phyloP scores from a whole-genome alignment of 495 filamentous ascomycete species.

The Clavariopsis aquatica region DNA sequence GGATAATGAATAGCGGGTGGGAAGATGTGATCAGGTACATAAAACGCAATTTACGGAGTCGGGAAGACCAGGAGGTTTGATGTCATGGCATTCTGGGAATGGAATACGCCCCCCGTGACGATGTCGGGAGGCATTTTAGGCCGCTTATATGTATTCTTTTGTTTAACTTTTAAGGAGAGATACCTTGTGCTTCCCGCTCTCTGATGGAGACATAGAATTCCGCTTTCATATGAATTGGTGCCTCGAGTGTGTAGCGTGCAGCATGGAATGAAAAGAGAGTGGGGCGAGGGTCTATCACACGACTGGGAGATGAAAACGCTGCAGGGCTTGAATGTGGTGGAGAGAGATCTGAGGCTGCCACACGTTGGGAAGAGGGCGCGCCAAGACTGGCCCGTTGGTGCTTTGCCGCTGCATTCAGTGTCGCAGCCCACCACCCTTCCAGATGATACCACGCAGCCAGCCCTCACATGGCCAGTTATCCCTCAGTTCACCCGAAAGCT shows the following conservation, averaged over 20 bases:
- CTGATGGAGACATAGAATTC: background rate
- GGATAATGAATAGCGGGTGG: background rate
- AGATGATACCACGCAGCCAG: background rate
- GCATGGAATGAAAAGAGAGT: no score
- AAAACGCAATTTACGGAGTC: conserved; percentile 8
- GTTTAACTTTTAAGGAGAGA: conserved; percentile 28
- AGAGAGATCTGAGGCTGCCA: no score
- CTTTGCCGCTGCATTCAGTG: no score
- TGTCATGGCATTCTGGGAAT: conserved; percentile 5
- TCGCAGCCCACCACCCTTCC: background rate
- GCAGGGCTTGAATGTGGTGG: no score
- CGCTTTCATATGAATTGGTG: no score
- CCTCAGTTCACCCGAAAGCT: background rate
- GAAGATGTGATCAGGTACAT: background rate
- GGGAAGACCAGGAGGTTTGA: background rate
- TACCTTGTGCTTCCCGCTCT: background rate
- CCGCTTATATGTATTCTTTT: conserved; percentile 5
- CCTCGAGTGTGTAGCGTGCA: no score
- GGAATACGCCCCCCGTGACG: background rate
- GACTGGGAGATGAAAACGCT: no score
- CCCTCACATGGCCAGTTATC: background rate
- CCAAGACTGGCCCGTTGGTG: no score
- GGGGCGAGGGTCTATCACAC: no score
- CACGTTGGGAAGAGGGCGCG: no score
- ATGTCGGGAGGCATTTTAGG: conserved; percentile 7